Base-by-base conservation (phyloP, 2,329 filamentous ascomycete genomes). In the Tolypocladium tropicale region DNA sequence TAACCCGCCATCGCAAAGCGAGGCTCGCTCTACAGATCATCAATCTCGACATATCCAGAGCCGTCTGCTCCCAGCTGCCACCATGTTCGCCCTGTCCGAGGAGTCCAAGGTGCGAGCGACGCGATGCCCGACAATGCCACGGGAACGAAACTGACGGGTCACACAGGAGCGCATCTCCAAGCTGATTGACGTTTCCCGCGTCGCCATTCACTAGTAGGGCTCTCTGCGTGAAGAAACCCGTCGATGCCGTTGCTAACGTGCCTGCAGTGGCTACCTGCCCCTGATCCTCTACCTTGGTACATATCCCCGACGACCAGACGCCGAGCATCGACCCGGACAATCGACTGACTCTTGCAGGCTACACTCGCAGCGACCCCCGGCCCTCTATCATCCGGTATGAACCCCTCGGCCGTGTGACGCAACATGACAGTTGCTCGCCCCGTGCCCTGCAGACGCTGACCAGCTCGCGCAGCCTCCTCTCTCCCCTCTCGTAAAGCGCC, bases 211-310 rank as follows among this genome's bases (percentile, higher is more conserved):
- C 78, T 99, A 97, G 90, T 95, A 83, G 63, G 88, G 70, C 32
- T 53, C 46, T 18, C 10, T 21, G n/a, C n/a, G 0, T 14, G n/a
- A 21, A 53, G 23, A 6, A 10, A 53, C 58, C 73, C 79, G 62
- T 80, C 68, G 53, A 55, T 33, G 54, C 46, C 11, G 28, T 32
- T n/a, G 46, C 46, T 49, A 11, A 49, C 28, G 25, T n/a, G 10
- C 49, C 54, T 56, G 54, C 66, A 95, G 90, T 80, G 94, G 94
- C 72, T 99, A 97, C 75, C 84, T 99, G 57, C 94, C 94, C 66
- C 76, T 99, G 74, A 95, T 99, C 72, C 82, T 99, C 73, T 99
- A 97, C 75, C 87, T 99, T 67, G 94, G 90, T 94, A 85, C 67
- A 71, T 56, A 53, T 18, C 46, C 25, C 32, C 28, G 46, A 49